phyloP scores from a whole-genome alignment of 179 eudicot genomes.

The Amaranthus tricolor region DNA sequence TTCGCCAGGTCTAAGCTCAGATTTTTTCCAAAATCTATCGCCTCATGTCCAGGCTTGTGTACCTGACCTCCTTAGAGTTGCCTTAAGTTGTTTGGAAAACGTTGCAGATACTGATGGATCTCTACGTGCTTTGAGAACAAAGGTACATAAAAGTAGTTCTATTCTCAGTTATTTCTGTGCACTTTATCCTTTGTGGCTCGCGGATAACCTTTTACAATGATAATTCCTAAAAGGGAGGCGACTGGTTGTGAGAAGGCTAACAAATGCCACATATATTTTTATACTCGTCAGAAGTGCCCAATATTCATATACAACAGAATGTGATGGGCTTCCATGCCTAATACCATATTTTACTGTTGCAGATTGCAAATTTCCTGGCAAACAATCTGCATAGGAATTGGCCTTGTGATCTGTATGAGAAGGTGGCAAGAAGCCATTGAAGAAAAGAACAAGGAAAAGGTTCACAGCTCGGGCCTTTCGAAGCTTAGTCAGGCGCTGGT shows the following conservation, averaged over 20 bases:
- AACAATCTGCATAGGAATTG: slow-evolving; percentile 80
- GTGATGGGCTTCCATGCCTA: background rate
- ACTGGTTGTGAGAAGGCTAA: background rate
- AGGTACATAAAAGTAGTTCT: slow-evolving; percentile 42
- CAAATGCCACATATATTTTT: background rate
- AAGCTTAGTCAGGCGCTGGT: slow-evolving; percentile 3
- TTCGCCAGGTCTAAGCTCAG: slow-evolving; percentile 49
- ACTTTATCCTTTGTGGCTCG: background rate
- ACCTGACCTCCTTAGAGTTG: slow-evolving; percentile 85
- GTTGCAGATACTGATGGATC: slow-evolving; percentile 88
- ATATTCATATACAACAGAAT: background rate
- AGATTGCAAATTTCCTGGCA: slow-evolving; percentile 90
- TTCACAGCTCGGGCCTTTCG: background rate
- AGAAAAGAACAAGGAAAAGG: background rate
- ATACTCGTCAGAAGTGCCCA: background rate
- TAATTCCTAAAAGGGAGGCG: background rate
- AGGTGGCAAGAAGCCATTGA: slow-evolving; percentile 79
- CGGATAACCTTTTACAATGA: background rate
- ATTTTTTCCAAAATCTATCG: slow-evolving; percentile 59
- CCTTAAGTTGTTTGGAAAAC: slow-evolving; percentile 80
- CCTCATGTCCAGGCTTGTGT: slow-evolving; percentile 89
- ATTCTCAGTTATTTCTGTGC: background rate
- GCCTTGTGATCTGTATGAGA: slow-evolving; percentile 90
- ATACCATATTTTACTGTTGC: slow-evolving; percentile 21
- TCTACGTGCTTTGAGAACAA: slow-evolving; percentile 85